A percentile compares a stretch with the other conserved stretches of the same genome.
phyloP scores from a whole-genome alignment of 148 eudicot species.

The Tetragonia tetragonoides region DNA sequence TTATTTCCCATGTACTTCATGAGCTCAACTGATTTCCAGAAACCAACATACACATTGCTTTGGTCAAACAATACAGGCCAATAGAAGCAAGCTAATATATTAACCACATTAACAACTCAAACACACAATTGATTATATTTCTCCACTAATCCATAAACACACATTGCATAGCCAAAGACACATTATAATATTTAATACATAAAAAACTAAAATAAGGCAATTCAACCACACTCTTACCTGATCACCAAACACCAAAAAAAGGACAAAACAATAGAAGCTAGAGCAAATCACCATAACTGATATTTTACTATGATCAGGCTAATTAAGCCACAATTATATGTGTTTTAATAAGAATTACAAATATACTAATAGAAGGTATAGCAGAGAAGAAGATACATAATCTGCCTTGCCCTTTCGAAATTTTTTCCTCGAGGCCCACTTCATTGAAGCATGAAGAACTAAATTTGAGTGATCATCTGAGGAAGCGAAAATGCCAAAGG shows the following conservation, averaged over 20 bases:
- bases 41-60: too few relatives aligned
- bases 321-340: neutral
- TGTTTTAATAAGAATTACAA: neutral
- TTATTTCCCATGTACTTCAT: too few relatives aligned
- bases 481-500: slow-evolving; percentile 10
- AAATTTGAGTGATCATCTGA: neutral
- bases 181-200: slow-evolving; percentile 1
- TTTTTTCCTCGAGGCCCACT: slow-evolving; percentile 10
- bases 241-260: neutral
- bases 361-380: neutral
- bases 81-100: neutral
- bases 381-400: slow-evolving; percentile 8
- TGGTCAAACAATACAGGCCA: neutral
- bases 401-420: slow-evolving; percentile 14
- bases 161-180: slow-evolving; percentile 5
- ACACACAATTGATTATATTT: neutral
- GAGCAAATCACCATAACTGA: neutral
- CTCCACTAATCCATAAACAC: neutral
- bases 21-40: too few relatives aligned
- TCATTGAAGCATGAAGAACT: neutral
- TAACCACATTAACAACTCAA: neutral
- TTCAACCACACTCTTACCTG: neutral
- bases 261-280: neutral
- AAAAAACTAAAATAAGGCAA: neutral
- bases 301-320: neutral